Conservation (phyloP, 352 stramenopile species). For the Globisporangium yorkense region DNA sequence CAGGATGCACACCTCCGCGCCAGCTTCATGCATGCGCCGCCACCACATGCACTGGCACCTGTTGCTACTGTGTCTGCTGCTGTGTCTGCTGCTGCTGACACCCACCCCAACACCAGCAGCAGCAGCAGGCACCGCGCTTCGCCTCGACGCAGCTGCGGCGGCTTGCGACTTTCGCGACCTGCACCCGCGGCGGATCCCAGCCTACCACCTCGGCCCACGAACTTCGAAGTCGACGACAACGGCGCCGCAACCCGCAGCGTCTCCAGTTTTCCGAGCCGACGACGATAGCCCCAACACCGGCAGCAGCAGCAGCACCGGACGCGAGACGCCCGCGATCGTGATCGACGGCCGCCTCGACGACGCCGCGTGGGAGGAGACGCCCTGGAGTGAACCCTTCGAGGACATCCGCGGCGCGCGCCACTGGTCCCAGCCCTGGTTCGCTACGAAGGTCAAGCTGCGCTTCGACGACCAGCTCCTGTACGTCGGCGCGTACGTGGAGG, state of each 20-base stretch:
- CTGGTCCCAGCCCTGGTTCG: conserved; percentile 72
- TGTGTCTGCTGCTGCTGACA: neutral
- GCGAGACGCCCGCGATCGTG: neutral
- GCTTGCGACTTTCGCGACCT: neutral
- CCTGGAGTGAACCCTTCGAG: conserved; percentile 53
- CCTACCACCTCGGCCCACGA: neutral
- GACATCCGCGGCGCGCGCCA: conserved; percentile 53
- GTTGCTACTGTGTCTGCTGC: neutral
- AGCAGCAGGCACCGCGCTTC: neutral
- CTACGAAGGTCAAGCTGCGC: conserved; percentile 64
- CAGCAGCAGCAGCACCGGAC: neutral
- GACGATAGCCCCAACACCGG: neutral
- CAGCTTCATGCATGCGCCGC: neutral
- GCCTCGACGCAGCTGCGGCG: neutral
- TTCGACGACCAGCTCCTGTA: conserved; percentile 73
- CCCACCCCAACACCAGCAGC: neutral
- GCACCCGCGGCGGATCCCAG: neutral
- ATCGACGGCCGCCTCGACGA: conserved; percentile 63
- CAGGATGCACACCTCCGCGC: neutral
- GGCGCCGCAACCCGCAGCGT: neutral
- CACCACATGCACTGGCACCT: neutral
- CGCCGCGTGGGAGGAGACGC: conserved; percentile 39
- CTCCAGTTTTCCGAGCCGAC: neutral
- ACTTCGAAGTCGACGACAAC: neutral
- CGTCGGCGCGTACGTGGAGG: conserved; percentile 62